Percentiles rank a stretch among this genome's conserved stretches.
Evolutionary conservation across 805 yeast genomes (phyloP).

Genomic region (Cyberlindnera mrakii): DNA sequence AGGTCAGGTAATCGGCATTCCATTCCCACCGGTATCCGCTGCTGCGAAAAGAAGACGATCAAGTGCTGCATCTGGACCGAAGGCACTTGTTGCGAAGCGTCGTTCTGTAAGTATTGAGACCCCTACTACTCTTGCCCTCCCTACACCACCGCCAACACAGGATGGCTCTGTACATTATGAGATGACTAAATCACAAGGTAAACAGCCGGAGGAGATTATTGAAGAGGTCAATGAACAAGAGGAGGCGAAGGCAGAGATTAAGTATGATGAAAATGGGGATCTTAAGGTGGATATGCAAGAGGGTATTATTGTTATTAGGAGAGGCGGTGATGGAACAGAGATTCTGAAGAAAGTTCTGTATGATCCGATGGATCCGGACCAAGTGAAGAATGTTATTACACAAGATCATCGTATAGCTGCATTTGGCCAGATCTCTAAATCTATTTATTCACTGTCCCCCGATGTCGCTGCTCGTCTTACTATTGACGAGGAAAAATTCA

Average conservation of each 20-base stretch:
- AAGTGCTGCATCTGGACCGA: slow-evolving; percentile 3
- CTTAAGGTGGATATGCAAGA: background rate
- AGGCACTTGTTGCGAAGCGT: slow-evolving; percentile 3
- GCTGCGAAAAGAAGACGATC: slow-evolving; percentile 8
- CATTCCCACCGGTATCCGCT: slow-evolving; percentile 4
- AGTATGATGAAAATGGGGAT: background rate
- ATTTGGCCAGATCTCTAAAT: slow-evolving; percentile 29
- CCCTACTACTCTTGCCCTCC: background rate
- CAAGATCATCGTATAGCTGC: slow-evolving; percentile 3
- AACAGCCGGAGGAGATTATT: slow-evolving; percentile 6
- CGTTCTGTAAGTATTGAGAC: slow-evolving; percentile 3
- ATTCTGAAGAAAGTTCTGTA: slow-evolving; percentile 5
- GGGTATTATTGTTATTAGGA: slow-evolving; percentile 8
- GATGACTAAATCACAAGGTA: slow-evolving; percentile 3
- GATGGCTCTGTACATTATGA: background rate
- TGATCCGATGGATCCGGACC: background rate
- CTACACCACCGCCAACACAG: slow-evolving; percentile 13
- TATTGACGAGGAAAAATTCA: slow-evolving; percentile 49
- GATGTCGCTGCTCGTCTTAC: slow-evolving; percentile 30
- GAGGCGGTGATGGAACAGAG: slow-evolving; percentile 1
- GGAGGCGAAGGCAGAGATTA: background rate
- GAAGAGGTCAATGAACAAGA: slow-evolving; percentile 5
- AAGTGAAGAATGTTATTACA: slow-evolving; percentile 15
- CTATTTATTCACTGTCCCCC: slow-evolving; percentile 33
- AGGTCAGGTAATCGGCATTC: slow-evolving; percentile 26